phyloP scores from a whole-genome alignment of 441 rosid species.

The Eutrema salsugineum region DNA sequence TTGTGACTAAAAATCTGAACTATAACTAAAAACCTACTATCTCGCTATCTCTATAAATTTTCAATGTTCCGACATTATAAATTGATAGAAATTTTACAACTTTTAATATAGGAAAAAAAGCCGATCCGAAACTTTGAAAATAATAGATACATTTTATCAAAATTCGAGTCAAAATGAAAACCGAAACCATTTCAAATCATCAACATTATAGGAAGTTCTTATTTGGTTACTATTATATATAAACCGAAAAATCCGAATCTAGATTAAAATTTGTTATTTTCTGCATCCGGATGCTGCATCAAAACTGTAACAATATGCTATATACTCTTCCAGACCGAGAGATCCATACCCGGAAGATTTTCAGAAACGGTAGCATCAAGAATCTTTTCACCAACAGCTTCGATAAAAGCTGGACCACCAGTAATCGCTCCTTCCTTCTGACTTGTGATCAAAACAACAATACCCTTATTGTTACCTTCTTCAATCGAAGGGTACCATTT shows the following conservation, averaged over 20 bases:
- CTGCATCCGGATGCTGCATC: not conserved
- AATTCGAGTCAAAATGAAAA: too few relatives aligned
- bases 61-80: too few relatives aligned
- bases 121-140: too few relatives aligned
- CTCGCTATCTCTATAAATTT: too few relatives aligned
- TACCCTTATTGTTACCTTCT: slow-evolving; percentile 86
- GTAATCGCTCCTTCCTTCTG: slow-evolving; percentile 97
- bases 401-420: slow-evolving; percentile 84
- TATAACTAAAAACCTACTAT: too few relatives aligned
- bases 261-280: not conserved
- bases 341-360: slow-evolving; percentile 80
- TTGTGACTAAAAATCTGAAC: too few relatives aligned
- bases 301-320: too few relatives aligned
- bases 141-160: too few relatives aligned
- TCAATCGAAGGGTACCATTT: slow-evolving; percentile 88
- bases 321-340: not conserved
- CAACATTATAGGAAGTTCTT: not conserved
- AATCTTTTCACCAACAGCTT: slow-evolving; percentile 83
- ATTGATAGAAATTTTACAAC: too few relatives aligned
- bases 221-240: not conserved
- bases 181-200: not conserved
- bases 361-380: slow-evolving; percentile 91
- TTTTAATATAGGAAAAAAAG: too few relatives aligned
- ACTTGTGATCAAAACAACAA: slow-evolving; percentile 85
- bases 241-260: not conserved